Conservation (phyloP, 2,329 filamentous ascomycete species). For the Whalleya microplaca region DNA sequence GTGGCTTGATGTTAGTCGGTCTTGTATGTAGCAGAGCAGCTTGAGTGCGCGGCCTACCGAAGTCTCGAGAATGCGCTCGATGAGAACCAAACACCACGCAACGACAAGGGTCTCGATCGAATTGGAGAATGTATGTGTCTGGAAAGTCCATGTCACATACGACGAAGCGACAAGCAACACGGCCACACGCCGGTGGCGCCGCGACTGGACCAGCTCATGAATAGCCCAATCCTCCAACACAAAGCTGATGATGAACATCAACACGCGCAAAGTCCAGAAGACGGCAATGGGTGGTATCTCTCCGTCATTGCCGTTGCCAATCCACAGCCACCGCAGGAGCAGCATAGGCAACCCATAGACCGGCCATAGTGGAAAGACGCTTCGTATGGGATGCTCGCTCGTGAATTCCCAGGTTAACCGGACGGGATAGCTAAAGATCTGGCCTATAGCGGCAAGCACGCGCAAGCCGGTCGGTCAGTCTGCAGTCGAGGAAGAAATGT, state of each 20-base stretch:
- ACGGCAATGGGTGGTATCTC: conserved; percentile 82
- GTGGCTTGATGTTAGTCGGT: conserved; percentile 8
- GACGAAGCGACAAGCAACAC: conserved; percentile 89
- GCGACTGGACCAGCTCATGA: conserved; percentile 82
- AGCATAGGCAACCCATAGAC: conserved; percentile 94
- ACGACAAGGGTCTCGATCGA: conserved; percentile 93
- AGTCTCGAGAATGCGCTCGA: conserved; percentile 80
- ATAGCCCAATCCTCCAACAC: conserved; percentile 98
- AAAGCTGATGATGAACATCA: conserved; percentile 96
- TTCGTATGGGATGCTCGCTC: conserved; percentile 83
- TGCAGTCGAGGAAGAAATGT: background rate
- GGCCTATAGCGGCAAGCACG: conserved; percentile 57
- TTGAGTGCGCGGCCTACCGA: conserved; percentile 60
- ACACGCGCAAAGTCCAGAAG: conserved; percentile 83
- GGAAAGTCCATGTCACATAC: conserved; percentile 98
- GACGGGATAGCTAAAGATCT: conserved; percentile 90
- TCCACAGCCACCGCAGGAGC: conserved; percentile 88
- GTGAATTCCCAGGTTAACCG: conserved; percentile 97
- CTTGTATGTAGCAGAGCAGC: background rate
- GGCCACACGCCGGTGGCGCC: conserved; percentile 71
- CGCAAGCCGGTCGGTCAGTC: conserved; percentile 14
- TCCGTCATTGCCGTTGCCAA: conserved; percentile 76
- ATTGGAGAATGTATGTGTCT: conserved; percentile 98
- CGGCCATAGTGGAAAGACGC: conserved; percentile 95
- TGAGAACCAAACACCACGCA: conserved; percentile 89